Base-by-base conservation (phyloP, 208 protist genomes). In the Leishmania amazonensis region DNA sequence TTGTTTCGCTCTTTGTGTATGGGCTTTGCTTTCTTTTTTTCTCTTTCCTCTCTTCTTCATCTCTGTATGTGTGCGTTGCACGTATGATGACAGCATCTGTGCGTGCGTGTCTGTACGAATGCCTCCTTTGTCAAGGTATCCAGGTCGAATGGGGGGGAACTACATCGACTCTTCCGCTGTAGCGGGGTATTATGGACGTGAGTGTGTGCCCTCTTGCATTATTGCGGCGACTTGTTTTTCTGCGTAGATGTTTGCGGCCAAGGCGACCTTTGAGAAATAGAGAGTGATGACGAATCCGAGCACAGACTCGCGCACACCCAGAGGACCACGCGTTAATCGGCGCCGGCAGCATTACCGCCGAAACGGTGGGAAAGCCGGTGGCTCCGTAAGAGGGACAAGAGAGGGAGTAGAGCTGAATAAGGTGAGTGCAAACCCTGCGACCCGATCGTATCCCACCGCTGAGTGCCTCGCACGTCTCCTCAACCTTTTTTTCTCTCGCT, bases 41-140 rank as follows among this genome's bases (percentile, higher is more conserved):
- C 45, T 38, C 17, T 76, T 76, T 38, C 13, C n/a, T 76, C 71
- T 24, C 42, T 76, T 21, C 24, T 76, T 21, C 24, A 11, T 53
- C 73, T 76, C 31, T 76, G 67, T 72, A 19, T 57, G 8, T 24
- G 73, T 62, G 73, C 13, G 54, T 60, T 76, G 73, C 35, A 31
- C 21, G 24, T 76, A 60, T 19, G 49, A 11, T 54, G 28, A 21
- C 35, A 40, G 73, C 47, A 17, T 40, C 45, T 60, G 13, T 40
- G 35, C 35, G 21, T 78, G 57, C 24, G 9, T 64, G 3, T 24
- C 35, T 47, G 40, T 64, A 38, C 57, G 19, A 49, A 38, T 78
- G 47, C 57, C 7, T 28, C 7, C 73, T n/a, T 60, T 40, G 13
- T 40, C 31, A 74, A 31, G 68, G 68, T 19, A 42, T 8, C 28